Evolutionary conservation across 192 early-diverging fungal species (phyloP), one percentile per base, ranked within the genome.

Genomic region (Coemansia aciculifera): DNA sequence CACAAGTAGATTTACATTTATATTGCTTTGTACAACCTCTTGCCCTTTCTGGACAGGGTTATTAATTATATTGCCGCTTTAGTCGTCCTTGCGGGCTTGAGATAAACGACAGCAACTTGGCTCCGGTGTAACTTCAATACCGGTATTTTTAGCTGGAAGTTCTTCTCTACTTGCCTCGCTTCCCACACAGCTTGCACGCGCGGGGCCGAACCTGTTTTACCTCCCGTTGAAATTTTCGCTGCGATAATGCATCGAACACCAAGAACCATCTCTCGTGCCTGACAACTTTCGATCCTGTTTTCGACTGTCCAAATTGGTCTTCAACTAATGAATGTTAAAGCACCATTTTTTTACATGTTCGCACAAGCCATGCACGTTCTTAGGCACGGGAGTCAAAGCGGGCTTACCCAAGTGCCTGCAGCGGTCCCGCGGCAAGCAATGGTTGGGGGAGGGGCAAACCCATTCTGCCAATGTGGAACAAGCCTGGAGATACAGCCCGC

Each of bases 371-470:
- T 32, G 54, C 54, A 56, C 54, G 46, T 21, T 49, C 21, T 21
- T 21, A 49, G 19, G n/a, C 46, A 49, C 46, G 46, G 46, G 46
- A 49, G 46, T 49, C 46, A 49, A 49, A 19, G 46, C 46, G 46
- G 46, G 46, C 12, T 21, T 46, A 17, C 12, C 42, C 44, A 46
- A 46, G 46, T 19, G n/a, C n/a, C 8, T n/a, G 27, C 29, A 38
- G 34, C 36, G 59, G 59, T 60, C 59, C 54, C 36, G 34, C 10
- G 59, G 7, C 13, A 38, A 13, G 36, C 34, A 31, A 15, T 7
- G 15, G 31, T 29, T 57, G 27, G 54, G 59, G n/a, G 32, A 19
- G 36, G 56, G 34, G 5, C 13, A 60, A 60, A 38, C 59, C 59
- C 59, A 60, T 60, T 60, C n/a, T 60, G 59, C 59, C 3, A 23